Percentiles rank a stretch among this genome's conserved stretches.
Conservation (phyloP, 2,329 filamentous ascomycete species). For the Exophiala bonariae region DNA sequence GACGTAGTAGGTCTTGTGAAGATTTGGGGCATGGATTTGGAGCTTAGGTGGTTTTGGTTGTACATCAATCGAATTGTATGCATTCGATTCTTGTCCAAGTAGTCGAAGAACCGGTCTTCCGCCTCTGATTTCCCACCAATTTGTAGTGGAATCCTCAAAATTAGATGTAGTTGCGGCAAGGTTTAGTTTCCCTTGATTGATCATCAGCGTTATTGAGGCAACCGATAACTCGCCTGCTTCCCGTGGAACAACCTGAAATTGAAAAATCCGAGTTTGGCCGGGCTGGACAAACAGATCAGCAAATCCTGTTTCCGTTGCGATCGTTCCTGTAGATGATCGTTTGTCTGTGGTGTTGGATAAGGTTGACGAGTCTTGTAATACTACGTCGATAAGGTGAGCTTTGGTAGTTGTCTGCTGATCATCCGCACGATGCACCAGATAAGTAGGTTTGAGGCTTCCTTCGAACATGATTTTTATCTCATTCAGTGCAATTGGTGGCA, state of each 20-base stretch:
- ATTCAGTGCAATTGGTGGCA: constrained; percentile 49
- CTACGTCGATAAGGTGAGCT: constrained; percentile 34
- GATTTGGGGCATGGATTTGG: constrained; percentile 65
- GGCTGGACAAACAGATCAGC: constrained; percentile 67
- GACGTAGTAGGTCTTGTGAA: constrained; percentile 75
- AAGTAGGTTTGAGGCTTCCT: constrained; percentile 47
- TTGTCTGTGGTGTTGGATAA: constrained; percentile 30
- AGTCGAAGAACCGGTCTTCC: constrained; percentile 37
- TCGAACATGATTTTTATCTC: constrained; percentile 55
- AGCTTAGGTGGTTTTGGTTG: constrained; percentile 91
- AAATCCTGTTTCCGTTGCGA: constrained; percentile 52
- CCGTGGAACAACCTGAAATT: constrained; percentile 71
- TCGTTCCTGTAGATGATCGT: constrained; percentile 36
- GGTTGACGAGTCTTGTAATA: constrained; percentile 36
- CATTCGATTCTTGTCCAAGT: constrained; percentile 47
- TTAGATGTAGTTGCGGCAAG: constrained; percentile 64
- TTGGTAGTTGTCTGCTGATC: constrained; percentile 23
- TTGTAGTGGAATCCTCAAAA: constrained; percentile 33
- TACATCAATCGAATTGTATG: constrained; percentile 63
- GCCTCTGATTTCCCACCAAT: constrained; percentile 44
- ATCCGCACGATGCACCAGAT: constrained; percentile 37
- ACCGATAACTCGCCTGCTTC: constrained; percentile 78
- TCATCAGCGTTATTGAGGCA: constrained; percentile 60
- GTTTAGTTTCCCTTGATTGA: constrained; percentile 66
- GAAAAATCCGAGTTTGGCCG: constrained; percentile 68